Percentiles rank a stretch among this genome's conserved stretches.
Evolutionary conservation across 495 filamentous ascomycete genomes (phyloP).

Genomic region (Niebla homalea): DNA sequence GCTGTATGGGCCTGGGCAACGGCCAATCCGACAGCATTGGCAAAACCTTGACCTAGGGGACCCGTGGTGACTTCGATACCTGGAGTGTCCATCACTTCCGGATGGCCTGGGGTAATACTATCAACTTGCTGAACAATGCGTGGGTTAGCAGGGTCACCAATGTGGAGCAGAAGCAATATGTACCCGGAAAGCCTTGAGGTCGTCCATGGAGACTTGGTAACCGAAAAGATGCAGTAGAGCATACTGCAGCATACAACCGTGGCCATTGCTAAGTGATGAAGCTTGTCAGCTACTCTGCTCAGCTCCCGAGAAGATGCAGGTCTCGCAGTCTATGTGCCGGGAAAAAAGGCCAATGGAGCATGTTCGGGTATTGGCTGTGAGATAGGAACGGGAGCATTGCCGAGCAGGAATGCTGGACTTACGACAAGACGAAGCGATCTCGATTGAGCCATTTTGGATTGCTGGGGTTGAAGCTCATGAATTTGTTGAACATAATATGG

Average conservation of each 20-base stretch:
- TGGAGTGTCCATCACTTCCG: constrained; percentile 90
- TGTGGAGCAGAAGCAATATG: constrained; percentile 22
- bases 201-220: constrained; percentile 72
- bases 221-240: constrained; percentile 93
- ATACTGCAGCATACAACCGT: constrained; percentile 99
- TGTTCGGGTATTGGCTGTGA: too few species aligned
- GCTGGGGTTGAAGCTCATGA: constrained; percentile 99
- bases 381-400: too few species aligned
- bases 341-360: too few species aligned
- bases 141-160: background rate
- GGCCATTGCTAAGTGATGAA: constrained; percentile 61
- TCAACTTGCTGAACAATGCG: constrained; percentile 47
- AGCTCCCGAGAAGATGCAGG: too few species aligned
- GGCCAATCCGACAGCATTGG: constrained; percentile 91
- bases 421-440: constrained; percentile 98
- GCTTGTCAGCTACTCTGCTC: background rate
- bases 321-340: too few species aligned
- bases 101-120: constrained; percentile 93
- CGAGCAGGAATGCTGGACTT: constrained; percentile 30
- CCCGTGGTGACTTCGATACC: constrained; percentile 97
- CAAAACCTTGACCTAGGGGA: constrained; percentile 88
- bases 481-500: constrained; percentile 97
- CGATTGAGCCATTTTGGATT: constrained; percentile 94
- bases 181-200: constrained; percentile 92
- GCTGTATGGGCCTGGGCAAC: constrained; percentile 86